phyloP scores from a whole-genome alignment of 2,329 filamentous ascomycete genomes.

The Diplodia mutila region DNA sequence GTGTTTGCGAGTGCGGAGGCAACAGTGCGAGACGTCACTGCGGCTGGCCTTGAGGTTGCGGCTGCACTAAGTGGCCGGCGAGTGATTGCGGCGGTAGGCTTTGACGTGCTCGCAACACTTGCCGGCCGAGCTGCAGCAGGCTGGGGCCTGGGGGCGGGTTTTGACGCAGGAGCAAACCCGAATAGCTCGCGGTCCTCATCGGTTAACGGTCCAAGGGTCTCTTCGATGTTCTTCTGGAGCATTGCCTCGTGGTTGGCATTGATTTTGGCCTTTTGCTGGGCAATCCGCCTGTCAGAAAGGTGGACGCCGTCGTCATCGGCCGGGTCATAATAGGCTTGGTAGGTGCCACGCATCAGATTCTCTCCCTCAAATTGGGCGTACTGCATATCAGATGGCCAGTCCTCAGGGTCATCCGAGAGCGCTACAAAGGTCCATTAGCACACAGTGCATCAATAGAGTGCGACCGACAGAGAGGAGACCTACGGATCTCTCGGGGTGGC shows the following conservation, averaged over 20 bases:
- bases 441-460: not conserved
- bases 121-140: constrained; percentile 31
- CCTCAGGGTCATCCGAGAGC: constrained; percentile 70
- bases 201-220: constrained; percentile 50
- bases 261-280: constrained; percentile 49
- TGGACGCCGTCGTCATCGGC: constrained; percentile 70
- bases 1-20: constrained; percentile 46
- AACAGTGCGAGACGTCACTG: constrained; percentile 57
- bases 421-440: constrained; percentile 37
- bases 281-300: constrained; percentile 60
- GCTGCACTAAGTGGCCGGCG: constrained; percentile 8
- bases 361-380: constrained; percentile 57
- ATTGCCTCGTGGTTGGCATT: constrained; percentile 65
- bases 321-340: constrained; percentile 55
- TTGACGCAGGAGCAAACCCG: constrained; percentile 40
- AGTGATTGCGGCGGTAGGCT: constrained; percentile 30
- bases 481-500: constrained; percentile 65
- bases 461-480: not conserved
- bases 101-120: constrained; percentile 24
- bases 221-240: constrained; percentile 68
- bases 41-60: constrained; percentile 43
- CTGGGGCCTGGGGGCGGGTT: constrained; percentile 31
- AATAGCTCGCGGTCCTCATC: constrained; percentile 55
- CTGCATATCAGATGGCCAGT: constrained; percentile 62
- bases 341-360: constrained; percentile 58